Conservation (phyloP, 805 yeast species). For the Soucietia sequanensis region DNA sequence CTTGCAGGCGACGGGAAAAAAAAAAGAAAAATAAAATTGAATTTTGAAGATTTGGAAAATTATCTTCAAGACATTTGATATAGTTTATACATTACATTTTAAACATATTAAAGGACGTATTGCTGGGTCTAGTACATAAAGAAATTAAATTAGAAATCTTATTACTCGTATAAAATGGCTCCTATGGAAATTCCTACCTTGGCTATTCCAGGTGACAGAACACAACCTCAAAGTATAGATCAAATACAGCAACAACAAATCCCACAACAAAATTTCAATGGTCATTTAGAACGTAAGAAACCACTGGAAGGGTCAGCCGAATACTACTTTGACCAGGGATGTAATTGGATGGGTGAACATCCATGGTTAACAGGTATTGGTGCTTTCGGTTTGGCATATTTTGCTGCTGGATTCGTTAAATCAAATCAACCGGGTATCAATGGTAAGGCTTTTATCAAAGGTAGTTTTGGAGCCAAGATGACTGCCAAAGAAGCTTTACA, state of each 20-base stretch:
- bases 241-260: constrained; percentile 17
- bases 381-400: constrained; percentile 59
- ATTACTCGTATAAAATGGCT: constrained; percentile 17
- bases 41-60: too few species aligned
- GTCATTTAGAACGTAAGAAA: constrained; percentile 39
- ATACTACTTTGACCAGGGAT: constrained; percentile 61
- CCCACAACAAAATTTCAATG: constrained; percentile 24
- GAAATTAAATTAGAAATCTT: too few species aligned
- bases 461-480: constrained; percentile 93
- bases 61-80: too few species aligned
- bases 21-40: too few species aligned
- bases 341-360: constrained; percentile 66
- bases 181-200: constrained; percentile 54
- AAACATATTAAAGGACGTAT: too few species aligned
- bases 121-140: too few species aligned
- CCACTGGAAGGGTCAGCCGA: constrained; percentile 52
- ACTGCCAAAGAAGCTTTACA: constrained; percentile 83
- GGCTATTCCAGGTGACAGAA: constrained; percentile 53
- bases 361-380: constrained; percentile 76
- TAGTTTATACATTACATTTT: too few species aligned
- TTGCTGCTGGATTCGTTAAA: constrained; percentile 66
- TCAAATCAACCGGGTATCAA: constrained; percentile 63
- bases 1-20: too few species aligned
- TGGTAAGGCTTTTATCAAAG: constrained; percentile 72
- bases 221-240: constrained; percentile 18